phyloP scores from a whole-genome alignment of 1,139 yeast genomes.

The Hanseniaspora gamundiae region DNA sequence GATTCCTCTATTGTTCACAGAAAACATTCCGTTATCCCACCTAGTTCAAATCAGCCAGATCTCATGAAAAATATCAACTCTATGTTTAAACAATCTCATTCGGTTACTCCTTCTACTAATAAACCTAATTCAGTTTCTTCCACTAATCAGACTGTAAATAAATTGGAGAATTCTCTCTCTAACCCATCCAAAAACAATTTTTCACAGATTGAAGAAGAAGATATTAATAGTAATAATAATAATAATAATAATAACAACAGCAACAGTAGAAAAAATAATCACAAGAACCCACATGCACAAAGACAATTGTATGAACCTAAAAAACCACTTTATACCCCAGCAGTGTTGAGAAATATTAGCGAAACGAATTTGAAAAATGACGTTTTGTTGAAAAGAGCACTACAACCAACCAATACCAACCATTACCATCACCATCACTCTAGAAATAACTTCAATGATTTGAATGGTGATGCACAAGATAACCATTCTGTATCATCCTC shows the following conservation, averaged over 20 bases:
- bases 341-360: conserved; percentile 57
- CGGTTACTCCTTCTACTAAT: background rate
- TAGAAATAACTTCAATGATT: background rate
- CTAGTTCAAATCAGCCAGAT: background rate
- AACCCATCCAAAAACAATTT: too few relatives aligned
- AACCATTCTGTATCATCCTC: conserved; percentile 10
- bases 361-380: conserved; percentile 30
- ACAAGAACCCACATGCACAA: background rate
- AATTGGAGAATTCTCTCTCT: too few relatives aligned
- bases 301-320: conserved; percentile 61
- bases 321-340: conserved; percentile 82
- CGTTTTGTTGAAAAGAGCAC: conserved; percentile 15
- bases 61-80: background rate
- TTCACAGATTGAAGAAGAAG: too few relatives aligned
- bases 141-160: too few relatives aligned
- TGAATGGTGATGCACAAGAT: background rate
- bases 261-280: background rate
- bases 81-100: conserved; percentile 2
- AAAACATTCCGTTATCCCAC: conserved; percentile 6
- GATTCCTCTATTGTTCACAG: conserved; percentile 11
- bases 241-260: background rate
- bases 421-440: background rate
- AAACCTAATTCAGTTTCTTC: too few relatives aligned
- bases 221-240: too few relatives aligned
- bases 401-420: conserved; percentile 2